A percentile compares a stretch with the other conserved stretches of the same genome.
Conservation (phyloP, 768 basidiomycete genomes). For the Agaricus bisporus region DNA sequence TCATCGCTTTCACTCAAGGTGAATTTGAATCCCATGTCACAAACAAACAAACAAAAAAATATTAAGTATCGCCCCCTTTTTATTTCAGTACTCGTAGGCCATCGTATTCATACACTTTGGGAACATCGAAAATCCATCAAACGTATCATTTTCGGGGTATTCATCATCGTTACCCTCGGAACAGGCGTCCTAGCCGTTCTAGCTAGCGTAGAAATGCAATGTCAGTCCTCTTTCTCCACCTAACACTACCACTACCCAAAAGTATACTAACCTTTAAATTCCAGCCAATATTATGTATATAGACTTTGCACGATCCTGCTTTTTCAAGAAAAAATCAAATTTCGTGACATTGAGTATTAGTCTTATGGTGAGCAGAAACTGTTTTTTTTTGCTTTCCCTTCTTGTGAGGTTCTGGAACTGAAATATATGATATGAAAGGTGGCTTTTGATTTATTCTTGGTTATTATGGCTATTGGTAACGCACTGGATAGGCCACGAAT, state of each 20-base stretch:
- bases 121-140: neutral
- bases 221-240: neutral
- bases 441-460: conserved; percentile 3
- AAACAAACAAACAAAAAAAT: neutral
- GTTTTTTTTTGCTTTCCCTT: neutral
- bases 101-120: conserved; percentile 6
- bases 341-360: neutral
- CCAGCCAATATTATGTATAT: neutral
- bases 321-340: neutral
- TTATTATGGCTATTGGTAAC: neutral
- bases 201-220: neutral
- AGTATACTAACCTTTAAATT: neutral
- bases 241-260: too few relatives aligned
- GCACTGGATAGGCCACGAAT: conserved; percentile 1
- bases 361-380: neutral
- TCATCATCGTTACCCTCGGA: neutral
- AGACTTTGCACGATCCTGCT: neutral
- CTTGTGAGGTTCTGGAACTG: too few relatives aligned
- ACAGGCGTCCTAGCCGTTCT: neutral
- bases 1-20: conserved; percentile 1
- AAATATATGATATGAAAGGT: neutral
- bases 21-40: neutral
- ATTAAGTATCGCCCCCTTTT: neutral
- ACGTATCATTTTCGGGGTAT: neutral
- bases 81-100: neutral